A percentile compares a stretch with the other conserved stretches of the same genome.
Conservation (phyloP, 129 eudicot species). For the Ambrosia artemisiifolia region DNA sequence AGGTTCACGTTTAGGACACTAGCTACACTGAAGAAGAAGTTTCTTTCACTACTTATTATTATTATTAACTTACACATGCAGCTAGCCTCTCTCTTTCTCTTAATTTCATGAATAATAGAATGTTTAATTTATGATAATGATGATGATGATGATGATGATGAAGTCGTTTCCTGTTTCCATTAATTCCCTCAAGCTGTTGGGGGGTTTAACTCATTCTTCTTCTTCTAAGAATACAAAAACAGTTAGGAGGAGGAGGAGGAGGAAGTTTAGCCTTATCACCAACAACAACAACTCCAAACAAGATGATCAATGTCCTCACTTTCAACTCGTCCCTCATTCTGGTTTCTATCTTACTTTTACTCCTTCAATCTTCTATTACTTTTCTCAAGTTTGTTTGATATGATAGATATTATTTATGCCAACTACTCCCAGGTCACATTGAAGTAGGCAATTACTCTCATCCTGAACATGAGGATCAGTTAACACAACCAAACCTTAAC, state of each 20-base stretch:
- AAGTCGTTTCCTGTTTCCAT: conserved; percentile 7
- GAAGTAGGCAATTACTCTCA: neutral
- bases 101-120: no score
- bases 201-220: neutral
- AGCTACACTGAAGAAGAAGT: no score
- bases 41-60: no score
- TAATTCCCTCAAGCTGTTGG: neutral
- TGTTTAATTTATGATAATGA: neutral
- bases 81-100: no score
- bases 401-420: no score
- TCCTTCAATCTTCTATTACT: no score
- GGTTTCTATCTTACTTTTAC: conserved; percentile 28
- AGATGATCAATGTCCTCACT: conserved; percentile 49
- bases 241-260: neutral
- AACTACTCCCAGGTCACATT: neutral
- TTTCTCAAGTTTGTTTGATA: no score
- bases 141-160: conserved; percentile 2
- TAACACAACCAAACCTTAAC: neutral
- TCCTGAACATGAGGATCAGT: neutral
- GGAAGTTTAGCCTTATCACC: conserved; percentile 9
- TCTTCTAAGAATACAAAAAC: neutral
- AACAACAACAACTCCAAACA: conserved; percentile 29
- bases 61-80: no score
- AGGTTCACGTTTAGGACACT: no score
- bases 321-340: conserved; percentile 54